Evolutionary conservation across 2,329 filamentous ascomycete species (phyloP).

Genomic region (Sordariomycetes sp.): DNA sequence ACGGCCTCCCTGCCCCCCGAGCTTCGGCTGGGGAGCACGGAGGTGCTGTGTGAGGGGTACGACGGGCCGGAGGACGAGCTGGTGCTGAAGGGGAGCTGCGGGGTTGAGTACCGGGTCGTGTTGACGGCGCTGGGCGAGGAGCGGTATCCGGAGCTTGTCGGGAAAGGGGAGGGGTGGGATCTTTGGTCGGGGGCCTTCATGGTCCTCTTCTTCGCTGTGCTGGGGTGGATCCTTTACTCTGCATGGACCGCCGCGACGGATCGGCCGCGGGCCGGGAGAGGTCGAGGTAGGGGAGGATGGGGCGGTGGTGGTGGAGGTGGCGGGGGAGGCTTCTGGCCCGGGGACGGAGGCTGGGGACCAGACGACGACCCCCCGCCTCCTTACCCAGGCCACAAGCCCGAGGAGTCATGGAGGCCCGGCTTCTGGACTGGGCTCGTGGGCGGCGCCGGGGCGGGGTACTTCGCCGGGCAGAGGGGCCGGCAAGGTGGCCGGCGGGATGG

Average conservation of each 20-base stretch:
- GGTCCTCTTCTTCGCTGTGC: constrained; percentile 45
- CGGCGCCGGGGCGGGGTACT: constrained; percentile 57
- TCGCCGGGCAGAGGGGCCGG: constrained; percentile 38
- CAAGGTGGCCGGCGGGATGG: constrained; percentile 10
- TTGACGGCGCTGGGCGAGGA: constrained; percentile 66
- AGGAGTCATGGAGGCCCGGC: constrained; percentile 52
- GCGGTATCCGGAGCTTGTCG: constrained; percentile 46
- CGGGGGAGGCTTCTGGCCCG: constrained; percentile 13
- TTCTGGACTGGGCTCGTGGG: constrained; percentile 61
- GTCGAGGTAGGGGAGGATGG: constrained; percentile 21
- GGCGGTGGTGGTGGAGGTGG: constrained; percentile 22
- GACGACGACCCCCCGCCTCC: constrained; percentile 39
- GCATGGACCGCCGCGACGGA: constrained; percentile 23
- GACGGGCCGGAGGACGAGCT: constrained; percentile 62
- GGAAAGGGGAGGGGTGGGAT: constrained; percentile 14
- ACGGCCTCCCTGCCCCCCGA: constrained; percentile 46
- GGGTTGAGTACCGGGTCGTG: constrained; percentile 73
- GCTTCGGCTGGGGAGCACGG: constrained; percentile 65
- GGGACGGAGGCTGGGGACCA: constrained; percentile 23
- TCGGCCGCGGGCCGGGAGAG: constrained; percentile 12
- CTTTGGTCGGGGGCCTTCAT: constrained; percentile 36
- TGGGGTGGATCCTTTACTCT: constrained; percentile 48
- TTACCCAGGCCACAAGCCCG: constrained; percentile 20
- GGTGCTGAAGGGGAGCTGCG: constrained; percentile 85
- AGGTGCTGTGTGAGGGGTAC: constrained; percentile 91